Conservation (phyloP, 805 yeast species). For the Candida coquimbonensis region DNA sequence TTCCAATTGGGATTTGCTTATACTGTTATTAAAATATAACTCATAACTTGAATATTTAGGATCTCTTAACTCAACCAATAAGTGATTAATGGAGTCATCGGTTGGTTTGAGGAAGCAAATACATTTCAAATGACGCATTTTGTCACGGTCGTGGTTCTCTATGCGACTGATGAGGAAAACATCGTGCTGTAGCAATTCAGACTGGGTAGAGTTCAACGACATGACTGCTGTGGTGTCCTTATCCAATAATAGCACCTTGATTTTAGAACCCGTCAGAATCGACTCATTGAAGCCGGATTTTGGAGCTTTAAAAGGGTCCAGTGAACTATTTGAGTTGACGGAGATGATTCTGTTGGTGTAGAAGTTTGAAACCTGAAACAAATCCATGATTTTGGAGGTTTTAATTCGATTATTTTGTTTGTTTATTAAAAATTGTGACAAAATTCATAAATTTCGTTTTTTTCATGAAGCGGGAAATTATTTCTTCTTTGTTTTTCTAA, state of each 20-base stretch:
- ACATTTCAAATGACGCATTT: conserved; percentile 75
- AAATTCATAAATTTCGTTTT: not conserved
- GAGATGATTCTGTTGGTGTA: conserved; percentile 36
- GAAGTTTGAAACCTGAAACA: conserved; percentile 38
- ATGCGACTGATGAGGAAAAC: conserved; percentile 74
- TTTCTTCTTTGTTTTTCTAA: too few relatives aligned
- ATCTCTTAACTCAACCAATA: conserved; percentile 59
- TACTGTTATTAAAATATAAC: conserved; percentile 68
- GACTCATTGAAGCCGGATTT: conserved; percentile 1
- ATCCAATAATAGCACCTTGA: conserved; percentile 76
- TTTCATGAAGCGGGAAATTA: not conserved
- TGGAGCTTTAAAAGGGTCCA: not conserved
- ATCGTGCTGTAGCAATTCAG: conserved; percentile 72
- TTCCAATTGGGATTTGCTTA: conserved; percentile 75
- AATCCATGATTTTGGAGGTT: conserved; percentile 30
- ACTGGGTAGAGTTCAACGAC: conserved; percentile 86
- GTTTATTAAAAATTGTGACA: not conserved
- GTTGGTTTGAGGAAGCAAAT: conserved; percentile 73
- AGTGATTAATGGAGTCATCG: conserved; percentile 48
- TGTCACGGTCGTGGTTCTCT: conserved; percentile 54
- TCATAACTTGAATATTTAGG: conserved; percentile 81
- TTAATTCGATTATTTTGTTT: not conserved
- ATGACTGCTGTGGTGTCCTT: conserved; percentile 72
- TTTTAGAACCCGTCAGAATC: conserved; percentile 28
- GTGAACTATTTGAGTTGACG: conserved; percentile 8